phyloP scores from a whole-genome alignment of 176 grass and related monocot genomes.

The Otatea glauca region DNA sequence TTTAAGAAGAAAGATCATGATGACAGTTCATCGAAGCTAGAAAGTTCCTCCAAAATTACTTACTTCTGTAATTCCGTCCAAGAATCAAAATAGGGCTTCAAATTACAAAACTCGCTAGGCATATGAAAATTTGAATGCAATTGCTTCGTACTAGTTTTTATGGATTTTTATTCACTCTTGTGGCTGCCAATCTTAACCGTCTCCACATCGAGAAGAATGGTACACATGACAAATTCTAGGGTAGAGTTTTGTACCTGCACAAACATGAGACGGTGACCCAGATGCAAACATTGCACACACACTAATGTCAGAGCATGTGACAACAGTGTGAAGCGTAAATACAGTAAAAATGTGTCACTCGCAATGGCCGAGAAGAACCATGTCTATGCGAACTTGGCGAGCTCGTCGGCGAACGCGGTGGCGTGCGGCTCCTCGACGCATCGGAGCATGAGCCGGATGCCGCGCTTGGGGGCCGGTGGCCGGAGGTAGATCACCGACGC shows the following conservation, averaged over 20 bases:
- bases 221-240: neutral
- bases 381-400: slow-evolving; percentile 55
- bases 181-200: neutral
- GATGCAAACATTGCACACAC: neutral
- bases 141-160: neutral
- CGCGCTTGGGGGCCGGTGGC: slow-evolving; percentile 69
- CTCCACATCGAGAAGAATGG: neutral
- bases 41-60: neutral
- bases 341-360: neutral
- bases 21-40: neutral
- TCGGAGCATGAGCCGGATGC: slow-evolving; percentile 73
- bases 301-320: neutral
- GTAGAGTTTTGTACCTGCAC: slow-evolving; percentile 15
- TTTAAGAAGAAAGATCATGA: too few relatives aligned
- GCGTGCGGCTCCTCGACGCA: slow-evolving; percentile 74
- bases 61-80: neutral
- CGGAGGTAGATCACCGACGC: slow-evolving; percentile 73
- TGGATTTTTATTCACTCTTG: neutral
- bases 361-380: neutral
- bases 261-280: neutral
- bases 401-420: slow-evolving; percentile 51
- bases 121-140: slow-evolving; percentile 10
- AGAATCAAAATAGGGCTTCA: neutral
- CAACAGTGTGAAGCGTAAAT: neutral
- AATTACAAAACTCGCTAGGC: neutral